A percentile compares a stretch with the other conserved stretches of the same genome.
Evolutionary conservation across 805 yeast genomes (phyloP).

Genomic region (Candida saitoana): DNA sequence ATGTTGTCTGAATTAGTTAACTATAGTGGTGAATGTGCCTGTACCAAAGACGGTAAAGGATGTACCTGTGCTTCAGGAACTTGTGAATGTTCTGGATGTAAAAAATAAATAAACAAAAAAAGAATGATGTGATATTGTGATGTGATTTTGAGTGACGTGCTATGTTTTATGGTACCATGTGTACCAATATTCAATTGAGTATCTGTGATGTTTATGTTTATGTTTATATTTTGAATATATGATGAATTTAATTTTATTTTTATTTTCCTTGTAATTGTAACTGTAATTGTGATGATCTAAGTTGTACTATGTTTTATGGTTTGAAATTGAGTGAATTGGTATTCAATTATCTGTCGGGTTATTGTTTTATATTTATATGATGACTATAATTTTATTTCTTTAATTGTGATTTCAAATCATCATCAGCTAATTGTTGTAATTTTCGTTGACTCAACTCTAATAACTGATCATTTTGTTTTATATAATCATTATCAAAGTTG

Average conservation of each 20-base stretch:
- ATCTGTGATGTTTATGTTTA: not conserved
- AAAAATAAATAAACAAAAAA: not conserved
- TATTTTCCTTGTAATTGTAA: no score
- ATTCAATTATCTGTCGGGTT: no score
- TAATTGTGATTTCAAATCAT: not conserved
- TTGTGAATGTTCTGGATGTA: conserved; percentile 4
- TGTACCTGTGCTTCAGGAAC: conserved; percentile 4
- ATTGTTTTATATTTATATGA: no score
- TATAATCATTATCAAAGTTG: conserved; percentile 18
- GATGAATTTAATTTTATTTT: not conserved
- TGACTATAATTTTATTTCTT: not conserved
- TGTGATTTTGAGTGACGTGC: not conserved
- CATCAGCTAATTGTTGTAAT: conserved; percentile 13
- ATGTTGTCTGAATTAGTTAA: conserved; percentile 3
- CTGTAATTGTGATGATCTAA: no score
- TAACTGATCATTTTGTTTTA: conserved; percentile 21
- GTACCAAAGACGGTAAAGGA: conserved; percentile 1
- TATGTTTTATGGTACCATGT: not conserved
- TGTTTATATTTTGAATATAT: not conserved
- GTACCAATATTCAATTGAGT: not conserved
- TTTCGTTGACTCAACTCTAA: conserved; percentile 16
- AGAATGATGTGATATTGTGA: not conserved
- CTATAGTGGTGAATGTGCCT: conserved; percentile 2
- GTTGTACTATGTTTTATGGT: no score
- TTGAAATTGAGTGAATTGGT: no score